phyloP scores from a whole-genome alignment of 805 yeast species.

The Citeromyces matritensis region DNA sequence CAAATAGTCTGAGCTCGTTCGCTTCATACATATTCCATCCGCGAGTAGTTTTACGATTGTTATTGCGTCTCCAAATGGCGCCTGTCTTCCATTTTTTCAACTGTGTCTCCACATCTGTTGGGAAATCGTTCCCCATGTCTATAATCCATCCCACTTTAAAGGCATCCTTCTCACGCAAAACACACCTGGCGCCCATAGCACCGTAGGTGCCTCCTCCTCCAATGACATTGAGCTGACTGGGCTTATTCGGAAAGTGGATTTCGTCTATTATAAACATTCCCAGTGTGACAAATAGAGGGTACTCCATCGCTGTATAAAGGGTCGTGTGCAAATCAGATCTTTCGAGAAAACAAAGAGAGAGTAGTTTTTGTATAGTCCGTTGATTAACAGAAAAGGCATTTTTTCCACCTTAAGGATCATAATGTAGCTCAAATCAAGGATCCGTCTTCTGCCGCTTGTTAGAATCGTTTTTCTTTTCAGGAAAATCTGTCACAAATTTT shows the following conservation, averaged over 20 bases:
- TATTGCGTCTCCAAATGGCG: conserved; percentile 34
- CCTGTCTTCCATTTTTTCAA: conserved; percentile 52
- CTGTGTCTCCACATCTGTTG: conserved; percentile 23
- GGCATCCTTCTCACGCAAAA: conserved; percentile 21
- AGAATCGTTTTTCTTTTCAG: conserved; percentile 26
- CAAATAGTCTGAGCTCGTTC: conserved; percentile 44
- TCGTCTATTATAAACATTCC: conserved; percentile 92
- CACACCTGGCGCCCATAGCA: conserved; percentile 55
- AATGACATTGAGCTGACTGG: conserved; percentile 31
- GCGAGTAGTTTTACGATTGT: conserved; percentile 49
- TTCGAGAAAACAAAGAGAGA: no score
- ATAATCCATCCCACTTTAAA: conserved; percentile 46
- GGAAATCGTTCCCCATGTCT: conserved; percentile 74
- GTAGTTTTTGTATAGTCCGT: no score
- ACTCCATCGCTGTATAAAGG: no score
- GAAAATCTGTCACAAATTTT: conserved; percentile 35
- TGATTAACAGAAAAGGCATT: no score
- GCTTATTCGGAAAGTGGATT: conserved; percentile 36
- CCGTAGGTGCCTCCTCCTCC: conserved; percentile 93
- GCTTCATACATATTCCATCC: conserved; percentile 69
- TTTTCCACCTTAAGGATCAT: no score
- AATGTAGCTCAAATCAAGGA: no score
- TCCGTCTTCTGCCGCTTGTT: no score
- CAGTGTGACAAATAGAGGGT: conserved; percentile 52
- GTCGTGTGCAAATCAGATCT: no score